Evolutionary conservation across 1,284 basidiomycete genomes (phyloP).

Genomic region (Xerocomus minutiporus): DNA sequence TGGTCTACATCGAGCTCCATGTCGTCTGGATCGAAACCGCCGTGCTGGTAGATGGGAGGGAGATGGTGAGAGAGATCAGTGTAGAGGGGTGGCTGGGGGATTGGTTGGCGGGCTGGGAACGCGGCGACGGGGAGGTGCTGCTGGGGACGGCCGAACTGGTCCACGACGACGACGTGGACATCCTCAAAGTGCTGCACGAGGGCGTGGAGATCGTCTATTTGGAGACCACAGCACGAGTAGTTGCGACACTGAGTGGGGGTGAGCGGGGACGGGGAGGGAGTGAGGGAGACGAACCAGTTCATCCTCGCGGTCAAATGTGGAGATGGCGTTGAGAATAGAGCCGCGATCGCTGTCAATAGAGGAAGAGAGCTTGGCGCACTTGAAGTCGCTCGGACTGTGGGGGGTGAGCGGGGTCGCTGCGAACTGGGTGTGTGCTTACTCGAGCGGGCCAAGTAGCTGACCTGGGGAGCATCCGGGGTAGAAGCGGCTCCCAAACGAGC

Average conservation of each 20-base stretch:
- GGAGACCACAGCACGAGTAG: slow-evolving; percentile 79
- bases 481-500: slow-evolving; percentile 59
- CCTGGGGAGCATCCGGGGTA: slow-evolving; percentile 59
- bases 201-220: slow-evolving; percentile 77
- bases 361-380: slow-evolving; percentile 50
- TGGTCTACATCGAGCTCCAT: slow-evolving; percentile 72
- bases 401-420: neutral
- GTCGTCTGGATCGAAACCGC: slow-evolving; percentile 65
- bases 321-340: slow-evolving; percentile 61
- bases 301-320: slow-evolving; percentile 62
- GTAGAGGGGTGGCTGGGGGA: slow-evolving; percentile 21
- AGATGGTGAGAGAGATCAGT: slow-evolving; percentile 16
- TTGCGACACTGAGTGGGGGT: slow-evolving; percentile 56
- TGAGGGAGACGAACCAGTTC: slow-evolving; percentile 50
- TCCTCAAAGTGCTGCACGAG: slow-evolving; percentile 86
- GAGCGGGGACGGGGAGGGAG: neutral
- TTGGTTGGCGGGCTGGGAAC: slow-evolving; percentile 36
- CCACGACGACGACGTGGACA: slow-evolving; percentile 71
- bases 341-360: slow-evolving; percentile 59
- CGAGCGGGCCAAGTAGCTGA: slow-evolving; percentile 54
- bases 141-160: slow-evolving; percentile 46
- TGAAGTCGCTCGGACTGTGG: slow-evolving; percentile 51
- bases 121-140: slow-evolving; percentile 43
- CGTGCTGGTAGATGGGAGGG: slow-evolving; percentile 24
- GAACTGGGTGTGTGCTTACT: slow-evolving; percentile 40